Conservation (phyloP, 495 filamentous ascomycete genomes). For the Talaromyces nanjingensis region DNA sequence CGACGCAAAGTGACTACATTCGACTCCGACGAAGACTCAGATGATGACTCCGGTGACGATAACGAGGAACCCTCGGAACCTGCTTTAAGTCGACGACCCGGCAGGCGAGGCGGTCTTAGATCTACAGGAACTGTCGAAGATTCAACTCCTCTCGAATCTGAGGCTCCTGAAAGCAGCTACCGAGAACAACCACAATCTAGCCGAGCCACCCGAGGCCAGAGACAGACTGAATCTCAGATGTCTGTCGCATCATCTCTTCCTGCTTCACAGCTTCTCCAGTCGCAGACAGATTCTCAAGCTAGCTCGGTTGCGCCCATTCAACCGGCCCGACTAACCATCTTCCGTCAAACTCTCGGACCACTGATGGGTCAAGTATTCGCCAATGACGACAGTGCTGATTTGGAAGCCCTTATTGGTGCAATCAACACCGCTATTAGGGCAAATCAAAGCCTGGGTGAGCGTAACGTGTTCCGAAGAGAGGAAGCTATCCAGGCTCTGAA, state of each 20-base stretch:
- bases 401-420: conserved; percentile 66
- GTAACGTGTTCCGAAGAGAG: conserved; percentile 51
- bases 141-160: conserved; percentile 29
- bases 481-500: conserved; percentile 74
- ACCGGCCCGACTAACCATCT: conserved; percentile 57
- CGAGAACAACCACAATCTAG: conserved; percentile 43
- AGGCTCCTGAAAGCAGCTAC: conserved; percentile 40
- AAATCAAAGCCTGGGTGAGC: conserved; percentile 26
- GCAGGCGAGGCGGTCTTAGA: conserved; percentile 24
- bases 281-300: conserved; percentile 45
- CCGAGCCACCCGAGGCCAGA: conserved; percentile 29
- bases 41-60: conserved; percentile 33
- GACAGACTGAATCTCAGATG: conserved; percentile 51
- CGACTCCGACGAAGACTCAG: conserved; percentile 36
- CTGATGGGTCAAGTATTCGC: conserved; percentile 72
- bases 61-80: conserved; percentile 27
- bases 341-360: conserved; percentile 73
- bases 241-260: conserved; percentile 61
- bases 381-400: conserved; percentile 64
- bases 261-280: conserved; percentile 56
- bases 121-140: conserved; percentile 36
- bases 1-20: conserved; percentile 46
- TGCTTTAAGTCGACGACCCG: conserved; percentile 25
- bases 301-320: conserved; percentile 43
- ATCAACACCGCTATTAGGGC: conserved; percentile 65